These are phyloP conservation scores for Penicillium alfredii DNA, from an alignment of 495 filamentous ascomycete species.

Conservation along the genomic window DNA sequence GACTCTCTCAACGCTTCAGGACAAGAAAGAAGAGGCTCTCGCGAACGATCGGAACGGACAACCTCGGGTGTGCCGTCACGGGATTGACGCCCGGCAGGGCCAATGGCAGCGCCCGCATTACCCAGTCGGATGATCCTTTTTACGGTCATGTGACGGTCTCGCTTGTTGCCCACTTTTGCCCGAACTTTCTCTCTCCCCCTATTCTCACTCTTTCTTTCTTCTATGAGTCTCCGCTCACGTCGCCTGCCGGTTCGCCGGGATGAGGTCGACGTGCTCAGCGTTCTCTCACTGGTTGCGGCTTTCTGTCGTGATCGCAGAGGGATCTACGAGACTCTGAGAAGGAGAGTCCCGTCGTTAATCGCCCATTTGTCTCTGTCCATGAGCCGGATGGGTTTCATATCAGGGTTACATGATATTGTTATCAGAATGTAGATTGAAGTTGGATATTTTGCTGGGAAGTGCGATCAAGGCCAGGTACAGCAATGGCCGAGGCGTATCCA, in stretches of 20 bases:
- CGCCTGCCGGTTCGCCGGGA: slow-evolving; percentile 34
- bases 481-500: too few species aligned
- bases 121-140: slow-evolving; percentile 34
- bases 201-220: slow-evolving; percentile 26
- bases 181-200: slow-evolving; percentile 9
- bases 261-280: slow-evolving; percentile 40
- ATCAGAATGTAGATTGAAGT: neutral
- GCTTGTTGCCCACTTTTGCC: slow-evolving; percentile 18
- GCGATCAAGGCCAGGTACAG: too few species aligned
- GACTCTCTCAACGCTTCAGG: slow-evolving; percentile 13
- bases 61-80: slow-evolving; percentile 43
- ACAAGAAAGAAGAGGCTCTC: slow-evolving; percentile 11
- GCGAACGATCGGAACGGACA: slow-evolving; percentile 35
- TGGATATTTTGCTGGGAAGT: neutral
- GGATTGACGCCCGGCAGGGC: slow-evolving; percentile 20
- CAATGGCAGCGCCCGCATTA: slow-evolving; percentile 38
- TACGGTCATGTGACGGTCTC: slow-evolving; percentile 21
- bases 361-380: slow-evolving; percentile 47
- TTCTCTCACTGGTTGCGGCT: slow-evolving; percentile 43
- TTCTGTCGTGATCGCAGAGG: slow-evolving; percentile 44
- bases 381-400: slow-evolving; percentile 49
- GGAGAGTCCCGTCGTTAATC: slow-evolving; percentile 53
- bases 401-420: slow-evolving; percentile 33
- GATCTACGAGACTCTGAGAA: slow-evolving; percentile 39
- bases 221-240: slow-evolving; percentile 46